phyloP scores from a whole-genome alignment of 148 eudicot genomes.

The Rheum nobile region DNA sequence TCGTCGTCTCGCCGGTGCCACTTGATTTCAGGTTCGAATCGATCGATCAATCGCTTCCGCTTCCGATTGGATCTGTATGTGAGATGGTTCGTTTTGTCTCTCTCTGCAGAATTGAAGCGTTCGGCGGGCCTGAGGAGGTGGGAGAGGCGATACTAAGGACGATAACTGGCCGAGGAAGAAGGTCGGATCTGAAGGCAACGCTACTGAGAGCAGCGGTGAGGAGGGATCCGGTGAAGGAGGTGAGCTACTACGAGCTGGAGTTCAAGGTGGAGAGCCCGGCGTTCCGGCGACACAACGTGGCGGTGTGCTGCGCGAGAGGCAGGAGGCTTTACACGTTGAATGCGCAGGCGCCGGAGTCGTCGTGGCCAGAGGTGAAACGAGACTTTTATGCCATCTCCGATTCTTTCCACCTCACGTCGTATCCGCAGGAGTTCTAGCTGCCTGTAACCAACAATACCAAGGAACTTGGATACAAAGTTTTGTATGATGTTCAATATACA shows the following conservation, averaged over 20 bases:
- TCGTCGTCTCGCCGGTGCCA: constrained; percentile 70
- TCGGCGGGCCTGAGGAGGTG: constrained; percentile 75
- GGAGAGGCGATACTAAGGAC: constrained; percentile 57
- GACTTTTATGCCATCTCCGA: constrained; percentile 55
- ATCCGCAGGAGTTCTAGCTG: not conserved
- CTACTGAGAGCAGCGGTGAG: constrained; percentile 45
- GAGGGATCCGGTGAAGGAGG: constrained; percentile 32
- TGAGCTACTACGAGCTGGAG: constrained; percentile 69
- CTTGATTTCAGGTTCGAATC: constrained; percentile 58
- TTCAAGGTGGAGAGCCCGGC: constrained; percentile 61
- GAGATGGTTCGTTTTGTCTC: not conserved
- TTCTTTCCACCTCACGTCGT: constrained; percentile 46
- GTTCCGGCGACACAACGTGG: constrained; percentile 70
- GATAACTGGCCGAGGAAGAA: constrained; percentile 43
- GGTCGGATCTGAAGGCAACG: constrained; percentile 47
- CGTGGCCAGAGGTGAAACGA: constrained; percentile 48
- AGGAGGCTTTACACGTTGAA: constrained; percentile 73
- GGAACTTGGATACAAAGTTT: not conserved
- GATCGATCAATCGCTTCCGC: not conserved
- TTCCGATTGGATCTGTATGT: not conserved
- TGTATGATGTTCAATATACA: not conserved
- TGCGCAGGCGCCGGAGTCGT: constrained; percentile 78
- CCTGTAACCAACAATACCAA: not conserved
- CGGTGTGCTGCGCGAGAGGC: constrained; percentile 60
- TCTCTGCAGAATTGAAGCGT: constrained; percentile 67